These are phyloP conservation scores for Alternaria triticimaculans DNA, from an alignment of 2,329 filamentous ascomycete genomes.

Conservation along the genomic window DNA sequence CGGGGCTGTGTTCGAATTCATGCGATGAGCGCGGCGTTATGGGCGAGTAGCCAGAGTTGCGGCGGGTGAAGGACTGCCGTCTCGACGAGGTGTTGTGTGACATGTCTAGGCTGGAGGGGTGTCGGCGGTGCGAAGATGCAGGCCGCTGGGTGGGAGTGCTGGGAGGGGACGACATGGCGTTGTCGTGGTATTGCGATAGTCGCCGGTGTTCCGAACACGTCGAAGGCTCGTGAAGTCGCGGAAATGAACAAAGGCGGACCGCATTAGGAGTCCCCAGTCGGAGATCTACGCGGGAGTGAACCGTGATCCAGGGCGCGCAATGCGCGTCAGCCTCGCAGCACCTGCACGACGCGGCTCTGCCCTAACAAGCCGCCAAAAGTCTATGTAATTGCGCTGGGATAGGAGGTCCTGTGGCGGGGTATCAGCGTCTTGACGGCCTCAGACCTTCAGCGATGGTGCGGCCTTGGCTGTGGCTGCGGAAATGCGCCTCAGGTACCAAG, in stretches of 20 bases:
- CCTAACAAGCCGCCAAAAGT: not conserved
- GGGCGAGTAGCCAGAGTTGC: conserved; percentile 56
- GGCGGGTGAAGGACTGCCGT: conserved; percentile 48
- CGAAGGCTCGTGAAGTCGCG: conserved; percentile 9
- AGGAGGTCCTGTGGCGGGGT: conserved; percentile 12
- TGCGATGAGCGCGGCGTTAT: conserved; percentile 51
- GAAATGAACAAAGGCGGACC: conserved; percentile 8
- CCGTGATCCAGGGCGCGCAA: conserved; percentile 10
- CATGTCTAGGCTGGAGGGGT: conserved; percentile 52
- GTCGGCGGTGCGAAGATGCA: conserved; percentile 47
- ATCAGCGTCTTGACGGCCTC: conserved; percentile 14
- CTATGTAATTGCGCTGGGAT: not conserved
- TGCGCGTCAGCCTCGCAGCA: conserved; percentile 15
- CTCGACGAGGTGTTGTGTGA: conserved; percentile 46
- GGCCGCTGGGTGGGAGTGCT: conserved; percentile 49
- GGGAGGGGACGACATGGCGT: conserved; percentile 52
- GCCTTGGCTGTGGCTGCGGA: conserved; percentile 31
- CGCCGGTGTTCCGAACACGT: conserved; percentile 8
- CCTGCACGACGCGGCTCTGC: conserved; percentile 1
- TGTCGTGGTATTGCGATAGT: conserved; percentile 7
- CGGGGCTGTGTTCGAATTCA: conserved; percentile 50
- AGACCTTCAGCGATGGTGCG: conserved; percentile 19
- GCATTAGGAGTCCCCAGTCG: conserved; percentile 21
- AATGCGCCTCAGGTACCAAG: conserved; percentile 14
- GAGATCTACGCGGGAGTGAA: conserved; percentile 14